phyloP scores from a whole-genome alignment of 139 green algal genomes.

The Volvox africanus region DNA sequence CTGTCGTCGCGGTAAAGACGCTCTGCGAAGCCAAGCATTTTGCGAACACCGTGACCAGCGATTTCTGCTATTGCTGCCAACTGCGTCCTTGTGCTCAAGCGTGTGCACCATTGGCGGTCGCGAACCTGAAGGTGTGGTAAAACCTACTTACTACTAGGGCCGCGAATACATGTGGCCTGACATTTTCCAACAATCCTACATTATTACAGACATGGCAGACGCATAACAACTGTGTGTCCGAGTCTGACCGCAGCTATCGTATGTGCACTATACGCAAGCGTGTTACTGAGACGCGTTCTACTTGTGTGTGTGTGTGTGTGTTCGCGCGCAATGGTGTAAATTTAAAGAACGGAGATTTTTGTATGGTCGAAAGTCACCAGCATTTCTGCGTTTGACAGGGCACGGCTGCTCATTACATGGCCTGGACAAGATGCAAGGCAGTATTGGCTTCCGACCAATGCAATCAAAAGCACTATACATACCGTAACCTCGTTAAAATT shows the following conservation, averaged over 20 bases:
- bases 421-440: neutral
- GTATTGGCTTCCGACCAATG: neutral
- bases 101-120: neutral
- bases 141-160: slow-evolving; percentile 28
- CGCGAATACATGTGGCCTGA: neutral
- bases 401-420: neutral
- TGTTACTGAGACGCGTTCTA: neutral
- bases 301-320: neutral
- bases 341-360: neutral
- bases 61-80: neutral
- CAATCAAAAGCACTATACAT: neutral
- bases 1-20: neutral
- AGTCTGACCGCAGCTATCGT: neutral
- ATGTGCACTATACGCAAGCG: neutral
- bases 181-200: neutral
- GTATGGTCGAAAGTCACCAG: neutral
- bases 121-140: neutral
- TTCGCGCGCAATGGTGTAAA: neutral
- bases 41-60: neutral
- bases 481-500: too few relatives aligned
- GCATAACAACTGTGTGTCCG: neutral
- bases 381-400: neutral
- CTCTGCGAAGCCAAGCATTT: neutral
- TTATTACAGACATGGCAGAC: neutral
- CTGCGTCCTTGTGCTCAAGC: neutral